Evolutionary conservation across 805 yeast genomes (phyloP), one percentile per base, ranked within the genome.

Genomic region (Candida methanosorbosa): DNA sequence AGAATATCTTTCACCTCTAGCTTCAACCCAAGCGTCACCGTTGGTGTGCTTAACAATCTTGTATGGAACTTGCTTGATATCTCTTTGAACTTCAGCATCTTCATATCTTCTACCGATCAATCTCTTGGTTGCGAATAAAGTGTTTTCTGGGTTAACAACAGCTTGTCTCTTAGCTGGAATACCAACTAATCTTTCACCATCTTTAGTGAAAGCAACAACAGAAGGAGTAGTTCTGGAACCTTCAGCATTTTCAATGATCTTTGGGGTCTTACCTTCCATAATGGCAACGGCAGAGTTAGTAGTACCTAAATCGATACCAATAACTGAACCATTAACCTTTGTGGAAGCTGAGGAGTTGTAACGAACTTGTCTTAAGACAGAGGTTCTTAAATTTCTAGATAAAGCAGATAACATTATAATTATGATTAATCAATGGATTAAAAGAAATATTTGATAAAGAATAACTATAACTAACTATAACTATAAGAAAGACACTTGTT

Each of bases 221-320:
- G 90, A 81, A 2, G 90, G 92, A 1, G 88, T 81, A 5, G 92
- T 81, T 50, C 88, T 64, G 30, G 75, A 73, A 24, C 90, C 92
- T 60, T 82, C 84, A 40, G 78, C 81, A 50, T 81, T 79, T 57
- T 81, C 88, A 33, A 83, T 67, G 38, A 82, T 80, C 40, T 65
- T 64, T 19, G 86, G 77, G 20, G 69, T 66, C 43, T 72, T 64
- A 30, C 81, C 80, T 46, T 73, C 72, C 63, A 79, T 77, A 37
- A 80, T 63, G 9, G 94, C 94, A 22, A 82, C 90, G 2, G 92
- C 94, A 29, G 90, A 81, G 59, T 83, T 83, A 29, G 94, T 83
- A 17, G 94, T 83, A 19, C 94, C 94, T 25, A 31, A 31, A 31
- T 31, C 94, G 42, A 83, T 82, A 38, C 94, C 94, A 33, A 81